A percentile compares a stretch with the other conserved stretches of the same genome.
Conservation (phyloP, 2,329 filamentous ascomycete genomes). For the Sordariomycetes sp. region DNA sequence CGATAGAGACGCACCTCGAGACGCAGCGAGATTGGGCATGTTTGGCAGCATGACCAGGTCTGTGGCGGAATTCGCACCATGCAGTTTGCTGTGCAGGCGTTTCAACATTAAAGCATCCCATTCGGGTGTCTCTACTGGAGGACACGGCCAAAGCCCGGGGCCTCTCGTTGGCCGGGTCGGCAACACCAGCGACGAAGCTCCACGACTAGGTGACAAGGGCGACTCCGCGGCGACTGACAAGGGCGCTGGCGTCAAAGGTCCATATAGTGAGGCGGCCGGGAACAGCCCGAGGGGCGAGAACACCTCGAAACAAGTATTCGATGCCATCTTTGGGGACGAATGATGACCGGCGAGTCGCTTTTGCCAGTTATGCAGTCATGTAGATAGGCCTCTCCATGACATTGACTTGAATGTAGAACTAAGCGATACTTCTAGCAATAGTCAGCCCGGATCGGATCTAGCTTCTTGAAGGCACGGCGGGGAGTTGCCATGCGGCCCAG, state of each 20-base stretch:
- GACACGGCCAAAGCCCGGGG: background rate
- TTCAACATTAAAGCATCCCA: slow-evolving; percentile 72
- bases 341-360: background rate
- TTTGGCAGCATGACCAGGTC: slow-evolving; percentile 42
- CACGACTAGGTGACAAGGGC: background rate
- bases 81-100: slow-evolving; percentile 79
- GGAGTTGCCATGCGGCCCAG: too few species aligned
- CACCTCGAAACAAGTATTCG: slow-evolving; percentile 7
- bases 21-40: slow-evolving; percentile 83
- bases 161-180: background rate
- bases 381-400: background rate
- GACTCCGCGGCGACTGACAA: background rate
- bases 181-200: background rate
- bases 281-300: background rate
- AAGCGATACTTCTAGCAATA: too few species aligned
- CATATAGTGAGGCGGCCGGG: background rate
- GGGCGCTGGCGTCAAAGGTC: background rate
- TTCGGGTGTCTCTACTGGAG: background rate
- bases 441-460: too few species aligned
- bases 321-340: slow-evolving; percentile 7
- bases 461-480: too few species aligned
- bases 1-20: slow-evolving; percentile 57
- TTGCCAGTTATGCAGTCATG: background rate
- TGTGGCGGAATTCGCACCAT: slow-evolving; percentile 13
- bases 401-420: too few species aligned